These are phyloP conservation scores for Nidula microcarpa DNA, from an alignment of 768 basidiomycete species.

Conservation along the genomic window DNA sequence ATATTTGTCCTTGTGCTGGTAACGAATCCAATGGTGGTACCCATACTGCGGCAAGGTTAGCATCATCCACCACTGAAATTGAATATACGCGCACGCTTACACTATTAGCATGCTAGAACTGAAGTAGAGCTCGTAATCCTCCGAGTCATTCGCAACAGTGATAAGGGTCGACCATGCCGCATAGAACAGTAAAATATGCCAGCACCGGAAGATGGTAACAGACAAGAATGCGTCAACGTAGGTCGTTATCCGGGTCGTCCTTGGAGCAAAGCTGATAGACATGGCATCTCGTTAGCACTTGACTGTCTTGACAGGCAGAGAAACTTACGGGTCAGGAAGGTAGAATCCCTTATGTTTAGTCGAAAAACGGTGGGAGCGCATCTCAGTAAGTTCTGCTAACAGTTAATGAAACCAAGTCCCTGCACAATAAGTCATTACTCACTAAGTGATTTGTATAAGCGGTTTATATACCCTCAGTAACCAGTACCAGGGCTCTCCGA, in stretches of 20 bases:
- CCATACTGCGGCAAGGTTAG: slow-evolving; percentile 6
- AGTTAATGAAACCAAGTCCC: no score
- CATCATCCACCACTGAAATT: background rate
- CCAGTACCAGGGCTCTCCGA: no score
- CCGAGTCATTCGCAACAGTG: slow-evolving; percentile 38
- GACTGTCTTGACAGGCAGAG: background rate
- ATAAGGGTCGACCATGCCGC: slow-evolving; percentile 50
- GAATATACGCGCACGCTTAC: slow-evolving; percentile 23
- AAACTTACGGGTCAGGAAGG: slow-evolving; percentile 36
- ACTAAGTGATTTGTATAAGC: no score
- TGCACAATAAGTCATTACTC: no score
- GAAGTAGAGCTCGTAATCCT: background rate
- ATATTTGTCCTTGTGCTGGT: slow-evolving; percentile 51
- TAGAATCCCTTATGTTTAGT: slow-evolving; percentile 23
- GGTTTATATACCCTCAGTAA: no score
- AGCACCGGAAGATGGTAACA: slow-evolving; percentile 52
- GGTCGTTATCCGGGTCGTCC: slow-evolving; percentile 30
- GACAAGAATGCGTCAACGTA: slow-evolving; percentile 27
- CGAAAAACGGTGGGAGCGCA: background rate
- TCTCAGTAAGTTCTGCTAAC: background rate
- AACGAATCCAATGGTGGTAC: slow-evolving; percentile 55
- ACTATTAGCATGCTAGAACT: slow-evolving; percentile 31
- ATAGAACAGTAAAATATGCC: slow-evolving; percentile 51
- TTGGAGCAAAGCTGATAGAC: slow-evolving; percentile 29
- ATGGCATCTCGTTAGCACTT: no score